Evolutionary conservation across 495 filamentous ascomycete genomes (phyloP), one percentile per base, ranked within the genome.

Genomic region (Chaetomium tenue): DNA sequence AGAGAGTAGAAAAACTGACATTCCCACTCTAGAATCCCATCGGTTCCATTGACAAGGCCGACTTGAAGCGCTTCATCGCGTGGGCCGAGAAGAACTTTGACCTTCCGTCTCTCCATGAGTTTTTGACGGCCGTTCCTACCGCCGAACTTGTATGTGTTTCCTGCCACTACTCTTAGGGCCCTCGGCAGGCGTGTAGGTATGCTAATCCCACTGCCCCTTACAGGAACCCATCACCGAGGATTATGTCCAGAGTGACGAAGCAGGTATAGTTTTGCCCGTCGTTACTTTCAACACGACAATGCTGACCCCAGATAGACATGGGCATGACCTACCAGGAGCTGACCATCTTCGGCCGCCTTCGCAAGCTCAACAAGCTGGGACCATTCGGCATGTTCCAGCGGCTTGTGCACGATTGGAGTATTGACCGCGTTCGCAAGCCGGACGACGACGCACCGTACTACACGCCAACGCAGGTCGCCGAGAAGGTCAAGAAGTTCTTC

Each of bases 51-150:
- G 81, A 79, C 69, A 91, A 90, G 72, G 68, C 82, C 7, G 93
- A 96, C 66, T 76, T 96, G 4, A 93, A 90, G 70, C 75, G 81
- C 5, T 94, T 96, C 81, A 91, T 93, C 52, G 76, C 76, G 13
- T 94, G 86, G 81, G 85, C 89, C 3, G 71, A 73, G 56, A 72
- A 58, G 48, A 52, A 68, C 37, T 96, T 91, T 72, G 72, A 84
- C 25, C 71, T 97, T 7, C 91, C 91, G 0, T 86, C 90, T 63
- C 82, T 97, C 6, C 91, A 86, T 1, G 83, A 83, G 4, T 97
- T 97, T 78, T 72, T 95, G 25, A 76, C 81, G 18, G 92, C 92
- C 3, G 80, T 83, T 0, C 92, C 92, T 0, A 94, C 91, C 4
- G 92, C 91, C 1, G 92, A 97, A 73, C 82, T 96, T 0, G 66